These are phyloP conservation scores for Melaleuca quinquenervia DNA, from an alignment of 345 rosid genomes.

Conservation along the genomic window DNA sequence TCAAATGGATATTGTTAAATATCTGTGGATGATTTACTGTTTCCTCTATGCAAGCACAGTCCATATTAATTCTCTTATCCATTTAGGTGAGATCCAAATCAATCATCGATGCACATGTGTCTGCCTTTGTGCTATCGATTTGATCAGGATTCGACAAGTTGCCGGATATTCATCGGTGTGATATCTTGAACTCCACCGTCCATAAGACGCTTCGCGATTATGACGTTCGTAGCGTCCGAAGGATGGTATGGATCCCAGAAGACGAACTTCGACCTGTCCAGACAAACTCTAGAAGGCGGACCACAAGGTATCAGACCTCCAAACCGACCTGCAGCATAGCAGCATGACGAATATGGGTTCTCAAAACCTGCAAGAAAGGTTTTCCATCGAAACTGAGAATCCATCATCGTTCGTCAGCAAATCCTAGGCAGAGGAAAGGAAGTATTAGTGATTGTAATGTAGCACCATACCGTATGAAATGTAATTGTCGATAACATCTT, in stretches of 20 bases:
- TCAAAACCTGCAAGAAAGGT: conserved; percentile 38
- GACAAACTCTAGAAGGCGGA: conserved; percentile 31
- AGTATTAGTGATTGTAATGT: neutral
- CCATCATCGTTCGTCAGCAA: neutral
- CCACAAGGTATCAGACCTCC: conserved; percentile 62
- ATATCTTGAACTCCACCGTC: conserved; percentile 27
- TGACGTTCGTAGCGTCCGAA: conserved; percentile 34
- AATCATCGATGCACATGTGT: neutral
- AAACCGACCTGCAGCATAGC: conserved; percentile 37
- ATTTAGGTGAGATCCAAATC: neutral
- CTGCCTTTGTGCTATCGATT: neutral
- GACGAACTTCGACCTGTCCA: conserved; percentile 28
- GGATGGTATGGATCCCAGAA: conserved; percentile 69
- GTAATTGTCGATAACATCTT: conserved; percentile 44
- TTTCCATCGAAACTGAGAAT: neutral
- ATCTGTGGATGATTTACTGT: neutral
- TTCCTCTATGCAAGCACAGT: neutral
- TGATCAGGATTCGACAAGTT: conserved; percentile 5
- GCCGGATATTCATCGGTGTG: conserved; percentile 28
- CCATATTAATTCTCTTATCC: neutral
- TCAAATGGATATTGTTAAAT: neutral
- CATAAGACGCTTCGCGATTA: conserved; percentile 30
- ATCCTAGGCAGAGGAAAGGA: neutral
- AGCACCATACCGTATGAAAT: conserved; percentile 28
- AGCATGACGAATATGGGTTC: conserved; percentile 38